Evolutionary conservation across 108 stramenopile genomes (phyloP).

Genomic region (Chaetoceros muelleri): DNA sequence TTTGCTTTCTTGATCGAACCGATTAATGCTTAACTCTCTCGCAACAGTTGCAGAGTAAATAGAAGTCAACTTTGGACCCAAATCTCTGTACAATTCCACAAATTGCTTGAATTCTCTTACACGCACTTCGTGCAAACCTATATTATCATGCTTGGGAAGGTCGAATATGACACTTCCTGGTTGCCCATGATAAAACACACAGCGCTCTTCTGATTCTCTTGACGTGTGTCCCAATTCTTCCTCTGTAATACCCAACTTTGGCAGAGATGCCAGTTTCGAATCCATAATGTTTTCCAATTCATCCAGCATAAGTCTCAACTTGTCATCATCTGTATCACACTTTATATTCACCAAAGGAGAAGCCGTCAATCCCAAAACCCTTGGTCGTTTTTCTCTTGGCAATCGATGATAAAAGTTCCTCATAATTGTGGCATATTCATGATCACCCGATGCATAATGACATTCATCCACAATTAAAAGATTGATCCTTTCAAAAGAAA

Average conservation of each 20-base stretch:
- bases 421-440: conserved; percentile 33
- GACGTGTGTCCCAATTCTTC: neutral
- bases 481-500: conserved; percentile 23
- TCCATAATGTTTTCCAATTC: conserved; percentile 35
- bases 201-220: conserved; percentile 4
- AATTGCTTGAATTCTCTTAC: conserved; percentile 40
- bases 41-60: conserved; percentile 21
- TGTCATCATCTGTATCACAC: conserved; percentile 19
- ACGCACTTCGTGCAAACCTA: conserved; percentile 20
- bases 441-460: conserved; percentile 41
- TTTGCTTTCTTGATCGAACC: conserved; percentile 31
- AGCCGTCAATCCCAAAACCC: conserved; percentile 48
- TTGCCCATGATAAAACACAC: neutral
- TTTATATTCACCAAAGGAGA: conserved; percentile 47
- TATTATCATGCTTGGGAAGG: conserved; percentile 20
- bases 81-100: conserved; percentile 26
- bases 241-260: neutral
- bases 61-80: conserved; percentile 27
- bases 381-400: conserved; percentile 23
- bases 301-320: conserved; percentile 26
- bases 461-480: conserved; percentile 55
- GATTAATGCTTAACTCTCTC: conserved; percentile 30
- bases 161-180: conserved; percentile 6
- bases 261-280: conserved; percentile 21
- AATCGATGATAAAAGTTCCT: conserved; percentile 38